Percentiles rank a stretch among this genome's conserved stretches.
phyloP scores from a whole-genome alignment of 192 early-diverging fungal species.

The Spinellus fusiger region DNA sequence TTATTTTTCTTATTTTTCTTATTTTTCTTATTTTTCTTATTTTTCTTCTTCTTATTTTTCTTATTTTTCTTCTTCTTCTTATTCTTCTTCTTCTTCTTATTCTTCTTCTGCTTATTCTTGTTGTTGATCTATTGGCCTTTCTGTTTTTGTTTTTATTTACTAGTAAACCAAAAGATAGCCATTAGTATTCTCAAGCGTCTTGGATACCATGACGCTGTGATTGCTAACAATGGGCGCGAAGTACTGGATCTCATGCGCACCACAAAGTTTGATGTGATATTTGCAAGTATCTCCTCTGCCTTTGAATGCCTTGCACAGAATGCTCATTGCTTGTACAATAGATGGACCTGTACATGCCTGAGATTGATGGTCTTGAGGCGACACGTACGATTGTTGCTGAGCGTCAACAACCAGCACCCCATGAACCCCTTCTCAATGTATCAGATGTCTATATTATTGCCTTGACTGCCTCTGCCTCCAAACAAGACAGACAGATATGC shows the following conservation, averaged over 20 bases:
- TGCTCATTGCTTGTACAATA: not conserved
- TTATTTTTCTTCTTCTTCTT: too few species aligned
- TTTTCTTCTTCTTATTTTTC: too few species aligned
- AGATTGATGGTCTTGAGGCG: constrained; percentile 37
- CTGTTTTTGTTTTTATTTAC: not conserved
- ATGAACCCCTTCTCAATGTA: constrained; percentile 13
- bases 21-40: too few species aligned
- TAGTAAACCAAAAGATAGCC: constrained; percentile 50
- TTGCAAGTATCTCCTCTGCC: constrained; percentile 19
- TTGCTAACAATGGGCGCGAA: constrained; percentile 45
- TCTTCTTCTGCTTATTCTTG: too few species aligned
- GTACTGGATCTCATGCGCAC: constrained; percentile 39
- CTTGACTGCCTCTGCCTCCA: constrained; percentile 46
- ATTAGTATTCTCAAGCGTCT: constrained; percentile 45
- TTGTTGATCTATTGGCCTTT: too few species aligned
- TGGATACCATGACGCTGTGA: constrained; percentile 39
- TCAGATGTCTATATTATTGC: constrained; percentile 48
- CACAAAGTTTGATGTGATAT: constrained; percentile 41
- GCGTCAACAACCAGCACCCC: not conserved
- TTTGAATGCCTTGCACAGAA: not conserved
- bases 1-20: too few species aligned
- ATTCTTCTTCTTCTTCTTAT: too few species aligned
- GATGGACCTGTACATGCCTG: constrained; percentile 41
- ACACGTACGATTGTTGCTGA: constrained; percentile 24
- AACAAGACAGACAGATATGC: constrained; percentile 43